Evolutionary conservation across 805 yeast species (phyloP).

Genomic region (Debaryomyces tyrocola): DNA sequence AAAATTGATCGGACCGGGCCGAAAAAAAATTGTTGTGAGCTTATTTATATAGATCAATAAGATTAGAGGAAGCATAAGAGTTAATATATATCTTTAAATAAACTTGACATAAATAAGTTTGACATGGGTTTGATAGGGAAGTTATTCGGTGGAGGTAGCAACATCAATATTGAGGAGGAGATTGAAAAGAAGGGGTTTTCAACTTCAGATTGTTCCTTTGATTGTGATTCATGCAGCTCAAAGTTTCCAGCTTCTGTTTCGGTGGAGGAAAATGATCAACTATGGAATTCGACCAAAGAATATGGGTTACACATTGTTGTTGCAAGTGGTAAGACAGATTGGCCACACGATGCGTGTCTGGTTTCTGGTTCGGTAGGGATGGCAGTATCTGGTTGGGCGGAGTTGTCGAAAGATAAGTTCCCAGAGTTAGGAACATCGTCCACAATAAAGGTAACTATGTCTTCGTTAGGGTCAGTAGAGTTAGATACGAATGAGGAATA

Average conservation of each 20-base stretch:
- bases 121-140: conserved; percentile 2
- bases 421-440: conserved; percentile 17
- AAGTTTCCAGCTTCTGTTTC: conserved; percentile 53
- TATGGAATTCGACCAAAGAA: conserved; percentile 73
- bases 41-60: too few relatives aligned
- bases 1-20: background rate
- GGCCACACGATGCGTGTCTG: conserved; percentile 75
- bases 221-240: conserved; percentile 56
- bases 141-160: background rate
- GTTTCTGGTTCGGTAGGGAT: conserved; percentile 44
- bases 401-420: conserved; percentile 9
- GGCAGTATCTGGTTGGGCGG: conserved; percentile 40
- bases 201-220: conserved; percentile 49
- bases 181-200: conserved; percentile 18
- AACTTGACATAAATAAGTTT: background rate
- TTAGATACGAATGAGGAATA: conserved; percentile 42
- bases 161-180: conserved; percentile 1
- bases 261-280: conserved; percentile 31
- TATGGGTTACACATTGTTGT: conserved; percentile 72
- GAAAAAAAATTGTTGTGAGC: background rate
- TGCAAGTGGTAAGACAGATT: conserved; percentile 81
- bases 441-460: conserved; percentile 50
- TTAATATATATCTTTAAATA: background rate
- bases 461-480: conserved; percentile 52
- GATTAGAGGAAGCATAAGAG: background rate